Conservation (phyloP, 2,329 filamentous ascomycete genomes). For the Epichloe elymi region DNA sequence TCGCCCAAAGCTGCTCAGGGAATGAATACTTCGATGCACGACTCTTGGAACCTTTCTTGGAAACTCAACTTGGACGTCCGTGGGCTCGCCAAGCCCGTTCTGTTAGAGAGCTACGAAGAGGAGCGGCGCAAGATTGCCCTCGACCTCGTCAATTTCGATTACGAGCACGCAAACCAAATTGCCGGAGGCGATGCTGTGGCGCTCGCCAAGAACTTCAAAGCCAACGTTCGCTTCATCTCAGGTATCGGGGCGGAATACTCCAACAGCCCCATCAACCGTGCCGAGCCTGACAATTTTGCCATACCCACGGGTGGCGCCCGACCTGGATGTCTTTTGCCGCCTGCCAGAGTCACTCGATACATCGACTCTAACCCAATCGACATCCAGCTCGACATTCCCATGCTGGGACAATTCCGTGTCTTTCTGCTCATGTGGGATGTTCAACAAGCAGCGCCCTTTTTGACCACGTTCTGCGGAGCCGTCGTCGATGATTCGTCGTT, state of each 20-base stretch:
- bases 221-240: slow-evolving; percentile 61
- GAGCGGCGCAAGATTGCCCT: slow-evolving; percentile 50
- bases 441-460: slow-evolving; percentile 39
- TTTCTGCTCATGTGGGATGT: slow-evolving; percentile 58
- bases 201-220: slow-evolving; percentile 54
- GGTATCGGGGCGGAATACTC: slow-evolving; percentile 53
- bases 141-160: slow-evolving; percentile 46
- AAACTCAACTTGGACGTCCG: slow-evolving; percentile 39
- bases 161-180: slow-evolving; percentile 43
- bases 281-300: slow-evolving; percentile 20
- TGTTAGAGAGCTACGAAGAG: slow-evolving; percentile 48
- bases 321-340: slow-evolving; percentile 47
- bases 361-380: slow-evolving; percentile 69
- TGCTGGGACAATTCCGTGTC: slow-evolving; percentile 64
- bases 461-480: slow-evolving; percentile 43
- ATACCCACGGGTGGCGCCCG: slow-evolving; percentile 35
- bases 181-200: slow-evolving; percentile 49
- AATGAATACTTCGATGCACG: slow-evolving; percentile 49
- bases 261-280: slow-evolving; percentile 36
- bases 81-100: slow-evolving; percentile 37
- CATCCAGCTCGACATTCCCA: slow-evolving; percentile 63
- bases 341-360: slow-evolving; percentile 59
- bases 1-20: slow-evolving; percentile 60
- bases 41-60: slow-evolving; percentile 47
- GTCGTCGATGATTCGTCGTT: slow-evolving; percentile 39